phyloP scores from a whole-genome alignment of 805 yeast genomes.

The Candida sakaeoensis region DNA sequence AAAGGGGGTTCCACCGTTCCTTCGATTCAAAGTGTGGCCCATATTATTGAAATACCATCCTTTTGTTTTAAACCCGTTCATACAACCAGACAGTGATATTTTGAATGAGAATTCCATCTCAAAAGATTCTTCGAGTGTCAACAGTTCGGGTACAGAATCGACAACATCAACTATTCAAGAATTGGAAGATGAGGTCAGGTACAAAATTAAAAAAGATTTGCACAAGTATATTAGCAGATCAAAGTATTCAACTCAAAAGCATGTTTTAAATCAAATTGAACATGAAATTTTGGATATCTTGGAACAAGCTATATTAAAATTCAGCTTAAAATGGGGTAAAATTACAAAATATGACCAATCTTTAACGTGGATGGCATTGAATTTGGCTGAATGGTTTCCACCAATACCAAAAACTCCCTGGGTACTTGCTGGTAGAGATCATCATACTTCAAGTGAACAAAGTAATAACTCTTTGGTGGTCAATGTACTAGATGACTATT shows the following conservation, averaged over 20 bases:
- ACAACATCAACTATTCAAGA: neutral
- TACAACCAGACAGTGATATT: constrained; percentile 54
- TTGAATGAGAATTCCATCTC: constrained; percentile 1
- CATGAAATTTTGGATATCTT: constrained; percentile 51
- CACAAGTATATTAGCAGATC: constrained; percentile 54
- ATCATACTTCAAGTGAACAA: constrained; percentile 13
- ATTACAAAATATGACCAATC: constrained; percentile 77
- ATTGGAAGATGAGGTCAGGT: constrained; percentile 20
- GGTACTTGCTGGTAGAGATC: constrained; percentile 55
- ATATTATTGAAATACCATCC: constrained; percentile 78
- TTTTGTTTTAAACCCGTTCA: constrained; percentile 70
- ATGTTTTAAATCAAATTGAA: constrained; percentile 39
- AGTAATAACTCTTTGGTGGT: constrained; percentile 24
- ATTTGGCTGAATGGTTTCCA: constrained; percentile 86
- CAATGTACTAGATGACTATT: constrained; percentile 34
- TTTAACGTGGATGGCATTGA: constrained; percentile 82
- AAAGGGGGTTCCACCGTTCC: constrained; percentile 78
- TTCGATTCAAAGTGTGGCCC: constrained; percentile 84
- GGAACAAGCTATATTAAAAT: constrained; percentile 58
- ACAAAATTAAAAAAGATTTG: constrained; percentile 52
- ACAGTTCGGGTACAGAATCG: neutral
- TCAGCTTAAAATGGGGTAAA: constrained; percentile 74
- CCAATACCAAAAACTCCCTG: constrained; percentile 52
- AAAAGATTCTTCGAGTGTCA: neutral
- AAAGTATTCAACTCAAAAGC: constrained; percentile 21